phyloP scores from a whole-genome alignment of 257 asterid genomes.

The Jacaranda mimosifolia region DNA sequence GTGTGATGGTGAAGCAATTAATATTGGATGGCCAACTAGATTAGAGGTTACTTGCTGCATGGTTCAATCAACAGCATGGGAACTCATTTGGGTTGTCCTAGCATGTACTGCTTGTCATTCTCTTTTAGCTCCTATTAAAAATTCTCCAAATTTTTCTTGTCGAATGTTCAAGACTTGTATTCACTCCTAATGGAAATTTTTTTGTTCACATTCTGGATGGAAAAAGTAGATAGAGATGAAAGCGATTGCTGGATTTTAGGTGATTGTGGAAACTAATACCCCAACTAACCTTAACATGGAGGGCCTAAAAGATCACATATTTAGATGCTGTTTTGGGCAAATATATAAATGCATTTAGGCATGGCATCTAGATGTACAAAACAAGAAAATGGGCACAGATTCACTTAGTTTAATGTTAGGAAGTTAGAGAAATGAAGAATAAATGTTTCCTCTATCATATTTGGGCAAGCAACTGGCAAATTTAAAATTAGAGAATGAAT shows the following conservation, averaged over 20 bases:
- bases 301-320: not conserved
- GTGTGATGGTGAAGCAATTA: constrained; percentile 46
- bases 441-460: constrained; percentile 22
- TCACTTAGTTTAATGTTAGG: constrained; percentile 16
- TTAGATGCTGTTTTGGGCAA: not conserved
- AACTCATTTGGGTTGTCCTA: constrained; percentile 71
- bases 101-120: not conserved
- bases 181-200: too few species aligned
- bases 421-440: constrained; percentile 21
- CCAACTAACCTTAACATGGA: constrained; percentile 21
- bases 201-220: not conserved
- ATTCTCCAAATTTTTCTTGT: too few species aligned
- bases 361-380: not conserved
- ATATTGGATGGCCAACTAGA: constrained; percentile 38
- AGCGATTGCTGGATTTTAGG: constrained; percentile 21
- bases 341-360: not conserved
- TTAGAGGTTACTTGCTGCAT: constrained; percentile 46
- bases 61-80: constrained; percentile 67
- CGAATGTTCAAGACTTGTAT: too few species aligned
- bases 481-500: constrained; percentile 31
- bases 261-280: not conserved
- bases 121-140: too few species aligned
- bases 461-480: constrained; percentile 33
- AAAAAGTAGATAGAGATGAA: not conserved
- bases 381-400: not conserved